phyloP scores from a whole-genome alignment of 2,329 filamentous ascomycete genomes.

The Trichoderma arundinaceum region DNA sequence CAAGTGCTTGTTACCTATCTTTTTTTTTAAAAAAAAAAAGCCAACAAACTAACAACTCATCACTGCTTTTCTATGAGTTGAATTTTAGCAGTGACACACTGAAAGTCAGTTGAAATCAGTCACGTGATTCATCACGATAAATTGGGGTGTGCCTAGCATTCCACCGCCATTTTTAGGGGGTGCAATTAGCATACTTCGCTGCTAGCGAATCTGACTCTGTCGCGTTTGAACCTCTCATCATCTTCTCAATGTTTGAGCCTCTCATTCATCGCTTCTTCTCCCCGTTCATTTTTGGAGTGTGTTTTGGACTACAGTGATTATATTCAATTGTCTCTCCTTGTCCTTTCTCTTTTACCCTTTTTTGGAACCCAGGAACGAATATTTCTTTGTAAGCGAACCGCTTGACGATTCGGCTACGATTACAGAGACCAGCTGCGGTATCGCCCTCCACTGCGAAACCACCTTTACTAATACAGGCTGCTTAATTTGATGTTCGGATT shows the following conservation, averaged over 20 bases:
- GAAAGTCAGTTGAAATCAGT: neutral
- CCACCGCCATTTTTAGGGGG: neutral
- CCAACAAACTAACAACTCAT: no score
- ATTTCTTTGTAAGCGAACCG: neutral
- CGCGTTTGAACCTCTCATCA: neutral
- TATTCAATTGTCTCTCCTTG: neutral
- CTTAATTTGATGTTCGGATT: neutral
- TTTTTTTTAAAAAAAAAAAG: no score
- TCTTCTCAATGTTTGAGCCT: neutral
- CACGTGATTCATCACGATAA: conserved; percentile 1
- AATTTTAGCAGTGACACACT: neutral
- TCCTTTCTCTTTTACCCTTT: neutral
- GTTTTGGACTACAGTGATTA: neutral
- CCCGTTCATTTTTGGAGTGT: neutral
- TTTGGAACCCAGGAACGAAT: neutral
- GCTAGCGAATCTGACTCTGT: conserved; percentile 5
- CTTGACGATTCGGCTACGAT: neutral
- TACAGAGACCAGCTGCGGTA: neutral
- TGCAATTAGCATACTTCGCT: conserved; percentile 1
- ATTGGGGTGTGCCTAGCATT: neutral
- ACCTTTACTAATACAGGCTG: neutral
- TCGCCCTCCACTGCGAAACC: no score
- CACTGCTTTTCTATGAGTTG: no score
- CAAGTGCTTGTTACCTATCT: no score
- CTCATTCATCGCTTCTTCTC: neutral